phyloP scores from a whole-genome alignment of 164 flowering plant genomes.

The Aristolochia fimbriata region DNA sequence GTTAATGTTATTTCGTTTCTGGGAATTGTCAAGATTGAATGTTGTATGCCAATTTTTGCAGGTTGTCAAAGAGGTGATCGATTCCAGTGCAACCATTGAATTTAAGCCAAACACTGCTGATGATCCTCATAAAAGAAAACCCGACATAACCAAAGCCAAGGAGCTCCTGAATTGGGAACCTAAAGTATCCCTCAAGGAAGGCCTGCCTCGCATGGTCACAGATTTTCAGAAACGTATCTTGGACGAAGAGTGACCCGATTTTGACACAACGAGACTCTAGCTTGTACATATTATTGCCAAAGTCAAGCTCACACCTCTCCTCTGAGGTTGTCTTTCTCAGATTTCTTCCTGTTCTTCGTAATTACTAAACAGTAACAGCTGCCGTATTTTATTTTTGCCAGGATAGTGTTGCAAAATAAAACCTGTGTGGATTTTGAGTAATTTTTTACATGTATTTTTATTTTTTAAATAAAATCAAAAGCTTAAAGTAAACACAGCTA shows the following conservation, averaged over 20 bases:
- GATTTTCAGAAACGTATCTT: constrained; percentile 74
- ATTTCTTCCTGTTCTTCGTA: too few species aligned
- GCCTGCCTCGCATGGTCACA: constrained; percentile 75
- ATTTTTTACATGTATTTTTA: too few species aligned
- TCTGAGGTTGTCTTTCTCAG: too few species aligned
- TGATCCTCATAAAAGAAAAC: constrained; percentile 91
- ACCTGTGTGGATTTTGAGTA: too few species aligned
- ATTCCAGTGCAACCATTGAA: constrained; percentile 72
- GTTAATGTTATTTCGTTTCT: not conserved
- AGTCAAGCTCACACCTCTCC: too few species aligned
- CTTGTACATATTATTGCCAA: too few species aligned
- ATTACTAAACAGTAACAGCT: too few species aligned
- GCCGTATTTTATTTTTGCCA: too few species aligned
- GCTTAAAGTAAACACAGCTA: too few species aligned
- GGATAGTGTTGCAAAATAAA: too few species aligned
- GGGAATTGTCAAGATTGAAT: not conserved
- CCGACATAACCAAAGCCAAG: constrained; percentile 84
- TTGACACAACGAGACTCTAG: too few species aligned
- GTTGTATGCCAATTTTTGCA: constrained; percentile 7
- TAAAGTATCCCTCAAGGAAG: constrained; percentile 55
- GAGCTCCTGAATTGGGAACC: constrained; percentile 92
- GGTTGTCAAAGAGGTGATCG: constrained; percentile 81
- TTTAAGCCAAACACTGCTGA: constrained; percentile 77
- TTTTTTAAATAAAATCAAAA: too few species aligned
- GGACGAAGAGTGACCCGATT: constrained; percentile 31